A percentile compares a stretch with the other conserved stretches of the same genome.
Conservation (phyloP, 257 asterid species). For the Eucommia ulmoides region DNA sequence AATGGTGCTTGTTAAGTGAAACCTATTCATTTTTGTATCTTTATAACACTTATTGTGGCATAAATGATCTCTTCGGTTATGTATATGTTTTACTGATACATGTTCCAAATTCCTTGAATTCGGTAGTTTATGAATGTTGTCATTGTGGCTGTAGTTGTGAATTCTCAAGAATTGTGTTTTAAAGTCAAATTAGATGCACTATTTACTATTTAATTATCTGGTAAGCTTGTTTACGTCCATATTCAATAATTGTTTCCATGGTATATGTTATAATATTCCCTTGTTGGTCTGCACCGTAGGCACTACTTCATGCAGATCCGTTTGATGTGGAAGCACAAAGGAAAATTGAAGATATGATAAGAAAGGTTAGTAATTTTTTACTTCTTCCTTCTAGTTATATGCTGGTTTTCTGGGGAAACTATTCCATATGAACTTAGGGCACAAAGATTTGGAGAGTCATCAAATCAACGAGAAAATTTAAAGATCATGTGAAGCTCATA, state of each 20-base stretch:
- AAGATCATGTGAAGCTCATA: background rate
- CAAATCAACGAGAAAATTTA: background rate
- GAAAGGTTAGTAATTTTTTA: constrained; percentile 48
- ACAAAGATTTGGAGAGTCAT: background rate
- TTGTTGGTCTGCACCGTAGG: constrained; percentile 43
- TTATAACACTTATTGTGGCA: background rate
- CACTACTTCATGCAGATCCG: constrained; percentile 92
- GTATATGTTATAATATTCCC: no score
- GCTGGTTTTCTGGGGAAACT: background rate
- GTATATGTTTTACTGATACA: background rate
- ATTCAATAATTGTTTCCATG: no score
- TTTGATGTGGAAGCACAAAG: constrained; percentile 95
- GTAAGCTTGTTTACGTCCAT: background rate
- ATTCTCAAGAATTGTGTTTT: background rate
- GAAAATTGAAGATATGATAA: constrained; percentile 91
- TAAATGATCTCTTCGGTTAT: background rate
- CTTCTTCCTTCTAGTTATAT: constrained; percentile 7
- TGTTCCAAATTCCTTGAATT: background rate
- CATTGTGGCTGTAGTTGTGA: background rate
- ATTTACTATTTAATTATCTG: background rate
- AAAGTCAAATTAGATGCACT: background rate
- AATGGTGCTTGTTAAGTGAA: no score
- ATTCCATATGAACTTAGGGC: background rate
- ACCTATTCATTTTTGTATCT: no score
- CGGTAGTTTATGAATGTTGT: background rate